Percentiles rank a stretch among this genome's conserved stretches.
phyloP scores from a whole-genome alignment of 331 rosid genomes.

The Spiraea crenata region DNA sequence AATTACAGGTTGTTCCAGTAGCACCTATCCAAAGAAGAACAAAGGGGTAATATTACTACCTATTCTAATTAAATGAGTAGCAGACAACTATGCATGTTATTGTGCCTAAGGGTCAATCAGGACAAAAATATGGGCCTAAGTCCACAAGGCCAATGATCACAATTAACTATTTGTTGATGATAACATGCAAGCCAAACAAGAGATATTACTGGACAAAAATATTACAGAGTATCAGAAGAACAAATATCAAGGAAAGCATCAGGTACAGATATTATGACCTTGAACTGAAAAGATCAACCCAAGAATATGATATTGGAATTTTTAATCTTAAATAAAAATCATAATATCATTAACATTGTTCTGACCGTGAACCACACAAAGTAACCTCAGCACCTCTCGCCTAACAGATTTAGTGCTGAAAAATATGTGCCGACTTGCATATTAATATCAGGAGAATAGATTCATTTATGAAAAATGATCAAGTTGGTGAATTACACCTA shows the following conservation, averaged over 20 bases:
- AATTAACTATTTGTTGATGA: background rate
- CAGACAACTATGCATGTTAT: background rate
- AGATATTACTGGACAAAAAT: background rate
- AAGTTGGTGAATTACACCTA: background rate
- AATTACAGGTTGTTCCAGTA: conserved; percentile 70
- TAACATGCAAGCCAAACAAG: background rate
- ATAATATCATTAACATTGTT: background rate
- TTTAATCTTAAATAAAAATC: background rate
- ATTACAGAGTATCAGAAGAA: background rate
- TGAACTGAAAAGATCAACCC: background rate
- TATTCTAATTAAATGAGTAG: background rate
- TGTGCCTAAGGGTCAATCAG: background rate
- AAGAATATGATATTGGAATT: background rate
- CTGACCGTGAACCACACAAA: background rate
- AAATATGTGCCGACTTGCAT: background rate
- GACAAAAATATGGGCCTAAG: background rate
- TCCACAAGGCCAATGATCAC: background rate
- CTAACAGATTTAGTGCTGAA: background rate
- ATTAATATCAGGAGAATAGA: background rate
- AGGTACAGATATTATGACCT: background rate
- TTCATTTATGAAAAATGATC: background rate
- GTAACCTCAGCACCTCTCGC: background rate
- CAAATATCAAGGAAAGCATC: background rate
- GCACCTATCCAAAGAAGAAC: conserved; percentile 49
- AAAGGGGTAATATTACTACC: conserved; percentile 9